Evolutionary conservation across 495 filamentous ascomycete species (phyloP), one percentile per base, ranked within the genome.

Genomic region (Hypoxylon lienhwacheense): DNA sequence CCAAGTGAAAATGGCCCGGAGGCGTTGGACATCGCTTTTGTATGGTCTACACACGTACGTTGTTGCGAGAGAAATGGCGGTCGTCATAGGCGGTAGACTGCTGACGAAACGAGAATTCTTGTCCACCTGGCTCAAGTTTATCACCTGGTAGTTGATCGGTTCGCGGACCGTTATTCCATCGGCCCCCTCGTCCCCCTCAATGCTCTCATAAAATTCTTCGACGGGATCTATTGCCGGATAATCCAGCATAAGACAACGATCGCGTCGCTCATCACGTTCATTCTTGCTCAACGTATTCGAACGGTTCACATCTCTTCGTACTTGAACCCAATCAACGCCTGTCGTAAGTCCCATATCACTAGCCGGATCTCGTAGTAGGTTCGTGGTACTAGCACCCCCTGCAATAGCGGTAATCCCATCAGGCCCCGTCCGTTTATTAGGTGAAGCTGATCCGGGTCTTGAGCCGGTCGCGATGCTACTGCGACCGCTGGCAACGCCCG

Each of bases 1-100:
- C 91, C 92, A 99, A 7, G 86, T 96, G 64, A 96, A 99, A 41
- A 97, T 96, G 1, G 93, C 90, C 15, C 93, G 81, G 3, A 97
- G 76, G 28, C 91, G 81, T 65, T 99, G 93, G 1, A 96, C 89
- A 60, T 97, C 95, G 67, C 89, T 96, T 41, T 91, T 83, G 66
- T 97, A 96, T 4, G 95, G 95, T 33, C 95, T 84, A 63, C 95
- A 97, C 20, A 99, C 83, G 63, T 96, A 95, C 5, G 87, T 89
- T 46, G 95, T 91, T 1, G 91, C 91, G 16, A 99, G 79, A 47
- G 84, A 89, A 42, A 86, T 80, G 0, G 93, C 81, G 26, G 88
- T 97, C 1, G 85, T 92, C 73, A 86, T 87, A 2, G 89, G 83
- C n/a, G 95, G 93, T n/a, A 97, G 73, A 62, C 81, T 91, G 61